These are phyloP conservation scores for Mortierella claussenii DNA, from an alignment of 192 early-diverging fungal genomes.

Conservation along the genomic window DNA sequence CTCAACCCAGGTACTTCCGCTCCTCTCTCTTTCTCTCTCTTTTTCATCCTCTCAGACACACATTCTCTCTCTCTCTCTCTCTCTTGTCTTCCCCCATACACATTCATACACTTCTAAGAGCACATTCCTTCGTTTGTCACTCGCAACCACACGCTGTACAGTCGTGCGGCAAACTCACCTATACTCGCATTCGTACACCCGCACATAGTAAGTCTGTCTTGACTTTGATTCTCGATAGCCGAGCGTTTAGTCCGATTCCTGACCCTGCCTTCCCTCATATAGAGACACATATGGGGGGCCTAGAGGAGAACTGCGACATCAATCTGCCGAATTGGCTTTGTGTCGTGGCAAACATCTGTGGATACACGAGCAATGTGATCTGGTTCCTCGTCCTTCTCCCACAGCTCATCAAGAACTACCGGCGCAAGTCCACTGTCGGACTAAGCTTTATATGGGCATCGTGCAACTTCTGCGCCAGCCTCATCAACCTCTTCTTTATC, in stretches of 20 bases:
- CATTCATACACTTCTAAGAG: not conserved
- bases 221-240: too few relatives aligned
- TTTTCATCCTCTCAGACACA: not conserved
- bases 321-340: constrained; percentile 18
- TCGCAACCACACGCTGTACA: too few relatives aligned
- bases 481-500: constrained; percentile 44
- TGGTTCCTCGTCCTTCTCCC: constrained; percentile 44
- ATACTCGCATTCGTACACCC: too few relatives aligned
- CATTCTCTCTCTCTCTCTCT: not conserved
- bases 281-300: not conserved
- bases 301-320: constrained; percentile 20
- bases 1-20: not conserved
- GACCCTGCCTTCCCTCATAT: too few relatives aligned
- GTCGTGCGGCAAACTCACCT: too few relatives aligned
- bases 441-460: constrained; percentile 39
- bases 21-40: not conserved
- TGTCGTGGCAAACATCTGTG: constrained; percentile 23
- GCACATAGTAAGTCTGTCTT: too few relatives aligned
- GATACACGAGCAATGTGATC: constrained; percentile 25
- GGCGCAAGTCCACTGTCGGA: constrained; percentile 17
- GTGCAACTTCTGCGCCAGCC: constrained; percentile 35
- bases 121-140: not conserved
- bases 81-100: not conserved
- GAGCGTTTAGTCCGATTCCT: not conserved
- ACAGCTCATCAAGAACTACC: constrained; percentile 31